Evolutionary conservation across 1,139 yeast species (phyloP).

Genomic region (Hansenula lynferdii): DNA sequence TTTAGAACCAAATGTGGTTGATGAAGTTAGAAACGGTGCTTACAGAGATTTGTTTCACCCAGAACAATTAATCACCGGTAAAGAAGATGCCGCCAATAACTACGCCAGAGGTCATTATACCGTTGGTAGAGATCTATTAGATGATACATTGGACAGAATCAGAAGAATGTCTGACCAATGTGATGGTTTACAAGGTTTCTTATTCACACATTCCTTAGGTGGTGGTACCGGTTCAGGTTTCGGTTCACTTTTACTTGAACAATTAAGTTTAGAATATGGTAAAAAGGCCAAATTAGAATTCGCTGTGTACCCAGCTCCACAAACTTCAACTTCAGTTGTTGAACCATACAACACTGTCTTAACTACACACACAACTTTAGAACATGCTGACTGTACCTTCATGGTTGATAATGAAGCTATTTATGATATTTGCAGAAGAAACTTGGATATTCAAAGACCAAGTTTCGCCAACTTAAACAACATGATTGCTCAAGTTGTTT

Average conservation of each 20-base stretch:
- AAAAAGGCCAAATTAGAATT: slow-evolving; percentile 95
- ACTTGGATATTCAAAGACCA: slow-evolving; percentile 91
- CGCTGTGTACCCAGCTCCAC: slow-evolving; percentile 98
- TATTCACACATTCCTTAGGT: slow-evolving; percentile 95
- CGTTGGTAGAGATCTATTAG: slow-evolving; percentile 92
- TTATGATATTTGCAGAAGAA: slow-evolving; percentile 96
- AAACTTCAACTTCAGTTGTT: slow-evolving; percentile 92
- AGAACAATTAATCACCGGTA: slow-evolving; percentile 94
- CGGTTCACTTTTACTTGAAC: slow-evolving; percentile 91
- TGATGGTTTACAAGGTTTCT: slow-evolving; percentile 96
- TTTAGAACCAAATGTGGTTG: slow-evolving; percentile 96
- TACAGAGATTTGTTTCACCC: slow-evolving; percentile 95
- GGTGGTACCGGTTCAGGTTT: slow-evolving; percentile 99
- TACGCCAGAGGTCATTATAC: slow-evolving; percentile 99
- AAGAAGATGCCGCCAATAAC: slow-evolving; percentile 98
- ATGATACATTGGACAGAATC: slow-evolving; percentile 90
- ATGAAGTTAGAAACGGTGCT: slow-evolving; percentile 93
- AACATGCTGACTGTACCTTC: slow-evolving; percentile 97
- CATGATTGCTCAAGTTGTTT: slow-evolving; percentile 94
- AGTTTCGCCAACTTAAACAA: slow-evolving; percentile 80
- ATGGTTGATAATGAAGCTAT: slow-evolving; percentile 99
- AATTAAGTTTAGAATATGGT: slow-evolving; percentile 88
- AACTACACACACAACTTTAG: slow-evolving; percentile 94
- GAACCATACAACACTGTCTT: slow-evolving; percentile 97
- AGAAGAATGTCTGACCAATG: slow-evolving; percentile 97